Evolutionary conservation across 768 basidiomycete genomes (phyloP), one percentile per base, ranked within the genome.

Genomic region (Pisolithus marmoratus): DNA sequence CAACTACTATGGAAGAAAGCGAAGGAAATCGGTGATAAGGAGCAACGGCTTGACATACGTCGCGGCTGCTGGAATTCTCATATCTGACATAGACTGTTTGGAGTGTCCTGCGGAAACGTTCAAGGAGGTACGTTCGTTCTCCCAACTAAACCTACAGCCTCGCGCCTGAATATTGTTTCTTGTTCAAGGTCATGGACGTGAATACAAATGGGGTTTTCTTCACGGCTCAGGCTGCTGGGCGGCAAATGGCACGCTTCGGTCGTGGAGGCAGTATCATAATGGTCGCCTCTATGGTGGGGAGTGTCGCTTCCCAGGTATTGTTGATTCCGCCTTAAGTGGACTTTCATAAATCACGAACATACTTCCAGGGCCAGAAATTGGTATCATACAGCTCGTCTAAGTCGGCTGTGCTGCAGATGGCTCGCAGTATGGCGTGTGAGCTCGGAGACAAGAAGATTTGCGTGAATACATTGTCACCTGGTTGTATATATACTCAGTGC

Each of bases 361-460:
- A n/a, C 15, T 34, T 7, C 22, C 55, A 86, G 87, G 85, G 80
- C 56, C 84, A 86, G 57, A 78, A 81, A 2, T 87, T 84, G 85
- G 77, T 83, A 47, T 79, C 84, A n/a, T 90, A 90, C 69, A 88
- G 88, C 67, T 75, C 79, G 45, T 85, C 83, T 70, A 90, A 90
- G 67, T 80, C 83, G 1, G 87, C 82, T 5, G 85, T 90, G 15
- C 68, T 89, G 38, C 87, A 90, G 67, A 87, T 88, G 85, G 82
- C 74, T 6, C 79, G 88, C 40, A 87, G 84, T 63, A 84, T 90
- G 85, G 87, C 87, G 4, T 88, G 85, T 61, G 87, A 90, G 62
- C 75, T 90, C 2, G 88, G 85, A 2, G 68, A 61, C 29, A 71
- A 81, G 63, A 69, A 74, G 2, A 88, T 90, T 46, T 76, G 88